These are phyloP conservation scores for Aspergillus versicolor DNA, from an alignment of 2,329 filamentous ascomycete genomes.

Conservation along the genomic window DNA sequence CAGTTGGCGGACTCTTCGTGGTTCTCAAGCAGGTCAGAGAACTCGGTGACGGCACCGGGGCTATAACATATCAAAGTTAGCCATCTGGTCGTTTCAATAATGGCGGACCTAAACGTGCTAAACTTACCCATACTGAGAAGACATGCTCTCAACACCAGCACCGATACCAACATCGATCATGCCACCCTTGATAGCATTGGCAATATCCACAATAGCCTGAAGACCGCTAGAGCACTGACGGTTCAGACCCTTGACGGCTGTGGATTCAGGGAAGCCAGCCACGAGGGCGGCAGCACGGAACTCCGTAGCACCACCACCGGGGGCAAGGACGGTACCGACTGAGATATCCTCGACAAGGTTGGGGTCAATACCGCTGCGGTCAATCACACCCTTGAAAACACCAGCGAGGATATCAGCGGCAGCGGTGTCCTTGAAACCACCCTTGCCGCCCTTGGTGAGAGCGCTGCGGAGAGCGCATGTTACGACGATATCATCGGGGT, in stretches of 20 bases:
- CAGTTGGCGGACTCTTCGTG: constrained; percentile 86
- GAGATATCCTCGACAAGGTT: constrained; percentile 85
- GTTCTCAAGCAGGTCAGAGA: constrained; percentile 82
- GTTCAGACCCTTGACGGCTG: constrained; percentile 86
- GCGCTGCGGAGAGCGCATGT: constrained; percentile 89
- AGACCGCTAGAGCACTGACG: constrained; percentile 92
- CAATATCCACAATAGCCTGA: constrained; percentile 89
- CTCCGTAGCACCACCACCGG: constrained; percentile 92
- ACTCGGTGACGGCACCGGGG: constrained; percentile 83
- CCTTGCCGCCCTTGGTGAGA: constrained; percentile 89
- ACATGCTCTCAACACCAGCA: constrained; percentile 97
- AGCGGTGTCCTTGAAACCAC: constrained; percentile 91
- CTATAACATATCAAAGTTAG: constrained; percentile 38
- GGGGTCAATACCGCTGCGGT: constrained; percentile 86
- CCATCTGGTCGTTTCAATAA: background rate
- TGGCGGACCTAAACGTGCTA: constrained; percentile 11
- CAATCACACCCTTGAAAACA: constrained; percentile 76
- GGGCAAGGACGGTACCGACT: constrained; percentile 86
- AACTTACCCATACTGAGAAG: constrained; percentile 77
- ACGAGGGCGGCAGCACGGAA: constrained; percentile 90
- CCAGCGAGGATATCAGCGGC: constrained; percentile 83
- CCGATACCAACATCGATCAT: constrained; percentile 97
- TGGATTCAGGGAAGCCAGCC: constrained; percentile 82
- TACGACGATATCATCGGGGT: constrained; percentile 74
- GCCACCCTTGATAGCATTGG: constrained; percentile 83